Conservation (phyloP, 1,284 basidiomycete genomes). For the Marasmius oreades region DNA sequence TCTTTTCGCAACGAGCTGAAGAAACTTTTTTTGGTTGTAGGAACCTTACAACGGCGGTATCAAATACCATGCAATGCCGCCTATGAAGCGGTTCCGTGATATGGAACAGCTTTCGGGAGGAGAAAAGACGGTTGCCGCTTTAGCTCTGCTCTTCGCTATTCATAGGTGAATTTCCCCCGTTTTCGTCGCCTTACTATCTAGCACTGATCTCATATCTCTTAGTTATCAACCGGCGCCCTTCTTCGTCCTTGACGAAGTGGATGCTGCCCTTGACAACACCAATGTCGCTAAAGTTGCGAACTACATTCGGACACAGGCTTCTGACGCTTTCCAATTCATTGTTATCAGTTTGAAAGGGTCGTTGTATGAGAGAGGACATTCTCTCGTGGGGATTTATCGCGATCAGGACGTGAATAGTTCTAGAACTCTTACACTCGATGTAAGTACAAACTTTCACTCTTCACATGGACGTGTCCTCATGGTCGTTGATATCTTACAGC, state of each 20-base stretch:
- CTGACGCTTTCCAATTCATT: slow-evolving; percentile 87
- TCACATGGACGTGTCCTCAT: background rate
- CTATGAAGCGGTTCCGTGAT: slow-evolving; percentile 98
- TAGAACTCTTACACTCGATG: slow-evolving; percentile 84
- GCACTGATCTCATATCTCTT: slow-evolving; percentile 12
- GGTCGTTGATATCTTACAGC: slow-evolving; percentile 18
- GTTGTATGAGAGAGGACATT: slow-evolving; percentile 87
- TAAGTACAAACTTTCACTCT: slow-evolving; percentile 39
- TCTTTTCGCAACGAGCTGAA: slow-evolving; percentile 3
- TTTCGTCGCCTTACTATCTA: background rate
- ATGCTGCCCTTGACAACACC: slow-evolving; percentile 94
- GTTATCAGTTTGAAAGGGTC: slow-evolving; percentile 95
- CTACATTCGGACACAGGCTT: slow-evolving; percentile 82
- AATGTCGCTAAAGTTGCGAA: slow-evolving; percentile 93
- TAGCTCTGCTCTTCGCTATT: slow-evolving; percentile 94
- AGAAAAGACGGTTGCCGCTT: slow-evolving; percentile 97
- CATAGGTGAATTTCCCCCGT: slow-evolving; percentile 62
- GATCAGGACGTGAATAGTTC: slow-evolving; percentile 94
- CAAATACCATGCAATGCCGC: slow-evolving; percentile 99
- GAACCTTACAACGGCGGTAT: slow-evolving; percentile 96
- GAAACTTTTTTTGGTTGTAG: slow-evolving; percentile 34
- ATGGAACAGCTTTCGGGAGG: slow-evolving; percentile 99
- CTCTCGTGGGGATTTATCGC: slow-evolving; percentile 90
- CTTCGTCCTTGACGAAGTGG: slow-evolving; percentile 98
- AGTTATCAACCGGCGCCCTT: slow-evolving; percentile 98